Percentiles rank a stretch among this genome's conserved stretches.
Evolutionary conservation across 75 land plant genomes (phyloP).

Genomic region (Ceratopteris richardii): DNA sequence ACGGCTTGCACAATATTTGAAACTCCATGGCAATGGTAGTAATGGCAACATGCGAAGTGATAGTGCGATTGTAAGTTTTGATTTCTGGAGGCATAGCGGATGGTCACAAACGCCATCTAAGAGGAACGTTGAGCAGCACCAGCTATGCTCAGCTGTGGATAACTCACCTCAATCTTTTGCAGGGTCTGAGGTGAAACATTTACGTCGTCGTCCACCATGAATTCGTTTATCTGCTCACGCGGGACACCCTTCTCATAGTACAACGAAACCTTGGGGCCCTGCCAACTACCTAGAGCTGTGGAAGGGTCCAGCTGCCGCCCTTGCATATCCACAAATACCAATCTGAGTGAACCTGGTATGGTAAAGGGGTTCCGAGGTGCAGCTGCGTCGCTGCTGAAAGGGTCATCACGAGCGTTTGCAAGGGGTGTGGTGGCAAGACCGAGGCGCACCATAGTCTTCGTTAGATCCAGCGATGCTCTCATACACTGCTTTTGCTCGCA

Average conservation of each 20-base stretch:
- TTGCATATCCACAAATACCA: background rate
- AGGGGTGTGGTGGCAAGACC: background rate
- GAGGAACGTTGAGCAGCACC: no score
- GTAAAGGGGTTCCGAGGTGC: background rate
- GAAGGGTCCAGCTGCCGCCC: background rate
- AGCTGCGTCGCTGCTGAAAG: background rate
- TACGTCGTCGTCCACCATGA: background rate
- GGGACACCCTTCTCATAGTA: background rate
- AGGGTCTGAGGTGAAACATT: no score
- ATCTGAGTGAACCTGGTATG: background rate
- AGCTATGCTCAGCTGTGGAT: no score
- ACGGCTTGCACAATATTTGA: no score
- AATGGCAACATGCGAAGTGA: no score
- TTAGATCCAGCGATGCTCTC: constrained; percentile 6
- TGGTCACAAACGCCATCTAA: no score
- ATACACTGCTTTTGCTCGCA: background rate
- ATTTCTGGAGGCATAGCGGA: no score
- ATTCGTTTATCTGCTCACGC: constrained; percentile 3
- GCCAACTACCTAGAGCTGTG: background rate
- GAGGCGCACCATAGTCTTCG: constrained; percentile 7
- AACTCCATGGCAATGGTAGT: no score
- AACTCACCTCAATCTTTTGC: no score
- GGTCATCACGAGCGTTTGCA: background rate
- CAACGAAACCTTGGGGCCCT: background rate
- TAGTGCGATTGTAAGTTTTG: no score